phyloP scores from a whole-genome alignment of 2,329 filamentous ascomycete genomes.

The Beauveria australis region DNA sequence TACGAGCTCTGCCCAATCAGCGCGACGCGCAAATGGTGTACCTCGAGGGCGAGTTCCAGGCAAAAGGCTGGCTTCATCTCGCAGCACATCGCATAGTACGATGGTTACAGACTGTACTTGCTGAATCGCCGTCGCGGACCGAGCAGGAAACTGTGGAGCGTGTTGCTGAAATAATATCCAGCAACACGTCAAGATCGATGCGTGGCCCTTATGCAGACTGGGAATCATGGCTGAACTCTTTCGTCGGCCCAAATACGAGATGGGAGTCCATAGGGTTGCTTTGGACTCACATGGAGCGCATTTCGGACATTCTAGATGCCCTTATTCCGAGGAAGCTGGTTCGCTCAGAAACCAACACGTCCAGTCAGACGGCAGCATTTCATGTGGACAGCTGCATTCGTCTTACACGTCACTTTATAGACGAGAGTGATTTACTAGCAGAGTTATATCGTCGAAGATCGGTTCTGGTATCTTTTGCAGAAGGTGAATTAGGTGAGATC shows the following conservation, averaged over 20 bases:
- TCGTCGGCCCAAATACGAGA: constrained; percentile 29
- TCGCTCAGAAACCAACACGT: neutral
- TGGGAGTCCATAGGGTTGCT: constrained; percentile 37
- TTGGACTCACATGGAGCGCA: constrained; percentile 15
- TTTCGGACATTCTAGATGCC: constrained; percentile 3
- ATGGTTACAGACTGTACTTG: constrained; percentile 25
- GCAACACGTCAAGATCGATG: constrained; percentile 29
- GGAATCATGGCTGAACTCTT: constrained; percentile 30
- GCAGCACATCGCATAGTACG: constrained; percentile 22
- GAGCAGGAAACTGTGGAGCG: constrained; percentile 22
- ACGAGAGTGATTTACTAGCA: constrained; percentile 4
- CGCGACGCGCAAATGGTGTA: constrained; percentile 17
- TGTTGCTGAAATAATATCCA: constrained; percentile 28
- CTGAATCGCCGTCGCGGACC: neutral
- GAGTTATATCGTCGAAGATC: constrained; percentile 7
- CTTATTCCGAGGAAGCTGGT: neutral
- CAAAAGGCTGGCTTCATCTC: constrained; percentile 25
- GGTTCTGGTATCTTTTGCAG: neutral
- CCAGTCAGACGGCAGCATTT: neutral
- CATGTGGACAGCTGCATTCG: constrained; percentile 7
- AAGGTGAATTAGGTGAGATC: constrained; percentile 7
- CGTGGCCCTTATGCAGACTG: constrained; percentile 26
- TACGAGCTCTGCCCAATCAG: constrained; percentile 27
- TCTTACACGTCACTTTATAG: constrained; percentile 3
- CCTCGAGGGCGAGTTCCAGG: constrained; percentile 15